Percentiles rank a stretch among this genome's conserved stretches.
These are phyloP conservation scores for Phaeodactylum tricornutum DNA, from an alignment of 108 stramenopile species.

Conservation along the genomic window DNA sequence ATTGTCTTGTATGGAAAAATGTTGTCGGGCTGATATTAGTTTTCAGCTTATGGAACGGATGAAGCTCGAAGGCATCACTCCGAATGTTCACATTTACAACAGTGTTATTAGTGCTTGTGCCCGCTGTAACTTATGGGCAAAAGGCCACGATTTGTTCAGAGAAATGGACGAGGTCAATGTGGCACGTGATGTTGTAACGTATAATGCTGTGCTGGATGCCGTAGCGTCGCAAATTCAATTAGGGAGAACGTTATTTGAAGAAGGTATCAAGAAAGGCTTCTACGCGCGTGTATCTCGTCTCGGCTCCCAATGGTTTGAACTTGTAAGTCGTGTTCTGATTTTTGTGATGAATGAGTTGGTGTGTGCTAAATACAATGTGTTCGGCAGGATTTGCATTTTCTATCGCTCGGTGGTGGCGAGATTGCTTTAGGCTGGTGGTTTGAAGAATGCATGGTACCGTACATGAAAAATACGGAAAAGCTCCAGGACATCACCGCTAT, in stretches of 20 bases:
- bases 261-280: constrained; percentile 68
- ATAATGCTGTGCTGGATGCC: constrained; percentile 84
- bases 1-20: constrained; percentile 87
- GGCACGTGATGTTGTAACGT: constrained; percentile 69
- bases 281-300: constrained; percentile 77
- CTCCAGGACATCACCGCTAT: constrained; percentile 67
- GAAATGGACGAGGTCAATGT: constrained; percentile 70
- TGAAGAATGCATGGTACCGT: constrained; percentile 75
- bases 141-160: constrained; percentile 68
- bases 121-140: constrained; percentile 72
- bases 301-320: constrained; percentile 76
- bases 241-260: constrained; percentile 62
- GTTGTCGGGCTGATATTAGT: constrained; percentile 73
- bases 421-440: constrained; percentile 85
- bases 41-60: constrained; percentile 82
- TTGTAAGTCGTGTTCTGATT: no score
- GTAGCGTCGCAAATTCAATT: constrained; percentile 63
- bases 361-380: no score
- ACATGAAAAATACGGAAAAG: constrained; percentile 54
- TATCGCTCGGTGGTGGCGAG: constrained; percentile 78
- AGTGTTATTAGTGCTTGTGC: constrained; percentile 81
- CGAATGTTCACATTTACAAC: constrained; percentile 83
- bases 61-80: constrained; percentile 64
- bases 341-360: no score
- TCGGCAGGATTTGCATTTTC: constrained; percentile 81